Base-by-base conservation (phyloP, 2,329 filamentous ascomycete genomes). In the Phyllosticta citribraziliensis region DNA sequence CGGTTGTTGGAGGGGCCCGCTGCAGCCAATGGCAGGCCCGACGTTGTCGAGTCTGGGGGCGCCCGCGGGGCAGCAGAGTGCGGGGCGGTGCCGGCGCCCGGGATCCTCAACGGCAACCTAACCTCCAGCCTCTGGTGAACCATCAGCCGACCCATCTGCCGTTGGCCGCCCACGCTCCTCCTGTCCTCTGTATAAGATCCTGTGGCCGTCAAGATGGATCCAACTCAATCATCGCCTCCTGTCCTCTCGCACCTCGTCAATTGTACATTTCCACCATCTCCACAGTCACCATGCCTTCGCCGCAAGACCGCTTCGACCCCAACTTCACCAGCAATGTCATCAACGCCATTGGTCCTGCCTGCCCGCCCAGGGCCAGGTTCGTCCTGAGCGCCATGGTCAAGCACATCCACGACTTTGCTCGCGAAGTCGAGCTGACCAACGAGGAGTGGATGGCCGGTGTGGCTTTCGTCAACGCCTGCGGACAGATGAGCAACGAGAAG, bases 401-500 rank as follows among this genome's bases (percentile, higher is more conserved):
- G 56, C 88, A 91, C 76, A 79, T 92, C 63, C 88, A 92, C 77
- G 87, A 91, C 75, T 91, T 91, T 72, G 82, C 84, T 61, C 85
- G 88, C 62, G 88, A 92, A 70, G 83, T 89, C 65, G 87, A 91
- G 75, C 82, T 92, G 56, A 90, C 85, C 22, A 80, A 84, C 40
- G 88, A 89, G 59, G 88, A 92, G 75, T 91, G 88, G 88, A 82
- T 90, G 74, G 75, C 83, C 4, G 88, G 88, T 59, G 87, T 91
- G 60, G 80, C 87, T 69, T 91, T 88, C 71, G 76, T 91, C 76
- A 91, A 91, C 78, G 81, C 83, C 54, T 82, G 89, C 64, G 88
- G 88, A 64, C 84, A 89, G 74, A 82, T 84, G 60, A 87, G 82
- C 65, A 81, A 81, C 60, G 81, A 82, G 70, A 87, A 83, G 67